phyloP scores from a whole-genome alignment of 345 rosid species.

The Clarkia xantiana region DNA sequence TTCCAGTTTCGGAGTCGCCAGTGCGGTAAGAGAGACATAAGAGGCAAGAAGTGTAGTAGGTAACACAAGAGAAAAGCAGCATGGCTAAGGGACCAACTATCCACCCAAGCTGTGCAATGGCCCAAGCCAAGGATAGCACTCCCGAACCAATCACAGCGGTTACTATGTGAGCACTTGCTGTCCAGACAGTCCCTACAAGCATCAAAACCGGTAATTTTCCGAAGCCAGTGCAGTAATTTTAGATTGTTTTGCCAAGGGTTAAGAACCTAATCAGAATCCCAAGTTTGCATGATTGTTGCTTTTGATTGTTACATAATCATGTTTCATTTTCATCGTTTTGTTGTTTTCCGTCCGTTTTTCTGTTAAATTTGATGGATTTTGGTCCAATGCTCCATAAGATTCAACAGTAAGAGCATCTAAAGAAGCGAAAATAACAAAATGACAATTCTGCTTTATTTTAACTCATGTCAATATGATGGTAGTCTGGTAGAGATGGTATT shows the following conservation, averaged over 20 bases:
- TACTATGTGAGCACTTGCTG: conserved; percentile 33
- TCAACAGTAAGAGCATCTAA: no score
- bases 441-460: no score
- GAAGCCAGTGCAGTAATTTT: background rate
- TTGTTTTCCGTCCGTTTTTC: no score
- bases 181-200: conserved; percentile 24
- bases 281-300: no score
- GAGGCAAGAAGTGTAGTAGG: conserved; percentile 35
- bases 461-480: background rate
- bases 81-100: conserved; percentile 27
- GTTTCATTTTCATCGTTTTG: no score
- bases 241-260: background rate
- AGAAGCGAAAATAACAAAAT: no score
- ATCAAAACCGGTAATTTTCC: background rate
- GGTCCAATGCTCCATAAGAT: no score
- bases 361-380: no score
- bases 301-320: no score
- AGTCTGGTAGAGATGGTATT: background rate
- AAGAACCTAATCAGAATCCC: no score
- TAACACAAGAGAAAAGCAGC: conserved; percentile 25
- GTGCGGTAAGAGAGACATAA: conserved; percentile 40
- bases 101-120: conserved; percentile 41
- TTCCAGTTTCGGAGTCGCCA: conserved; percentile 30
- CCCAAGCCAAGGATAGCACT: conserved; percentile 35
- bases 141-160: conserved; percentile 43